Conservation (phyloP, 2,329 filamentous ascomycete species). For the Magnaporthales sp. region DNA sequence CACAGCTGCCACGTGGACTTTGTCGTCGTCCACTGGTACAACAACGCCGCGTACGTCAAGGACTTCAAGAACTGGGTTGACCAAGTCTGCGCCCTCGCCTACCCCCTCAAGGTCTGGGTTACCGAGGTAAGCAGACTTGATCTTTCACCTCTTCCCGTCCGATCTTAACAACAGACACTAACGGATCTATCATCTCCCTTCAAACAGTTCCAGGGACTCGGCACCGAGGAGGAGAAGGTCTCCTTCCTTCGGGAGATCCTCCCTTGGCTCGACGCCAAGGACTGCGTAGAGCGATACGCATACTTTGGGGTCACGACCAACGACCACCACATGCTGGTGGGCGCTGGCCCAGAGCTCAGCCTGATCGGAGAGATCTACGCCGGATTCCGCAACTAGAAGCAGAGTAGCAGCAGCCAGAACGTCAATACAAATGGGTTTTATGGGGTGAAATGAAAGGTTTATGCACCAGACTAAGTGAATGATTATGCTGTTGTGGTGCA, state of each 20-base stretch:
- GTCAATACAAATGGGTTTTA: neutral
- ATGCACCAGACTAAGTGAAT: neutral
- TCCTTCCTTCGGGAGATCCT: conserved; percentile 33
- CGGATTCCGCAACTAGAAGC: neutral
- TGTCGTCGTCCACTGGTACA: conserved; percentile 39
- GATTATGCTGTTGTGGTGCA: neutral
- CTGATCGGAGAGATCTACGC: neutral
- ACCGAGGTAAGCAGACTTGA: conserved; percentile 23
- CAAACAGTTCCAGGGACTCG: conserved; percentile 19
- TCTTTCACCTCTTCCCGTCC: neutral
- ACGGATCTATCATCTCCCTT: neutral
- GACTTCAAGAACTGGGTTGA: conserved; percentile 34
- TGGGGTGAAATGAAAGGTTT: neutral
- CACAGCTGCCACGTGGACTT: conserved; percentile 32
- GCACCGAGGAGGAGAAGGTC: conserved; percentile 23
- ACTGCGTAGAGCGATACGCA: conserved; percentile 28
- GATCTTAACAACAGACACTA: neutral
- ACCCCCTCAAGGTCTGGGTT: conserved; percentile 31
- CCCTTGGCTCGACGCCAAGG: conserved; percentile 30
- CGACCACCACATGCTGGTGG: conserved; percentile 1
- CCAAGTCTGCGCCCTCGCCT: conserved; percentile 25
- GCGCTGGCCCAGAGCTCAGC: neutral
- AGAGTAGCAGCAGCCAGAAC: neutral
- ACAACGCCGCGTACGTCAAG: conserved; percentile 20
- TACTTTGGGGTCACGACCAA: conserved; percentile 19